phyloP scores from a whole-genome alignment of 768 basidiomycete species.

The Suillus plorans region DNA sequence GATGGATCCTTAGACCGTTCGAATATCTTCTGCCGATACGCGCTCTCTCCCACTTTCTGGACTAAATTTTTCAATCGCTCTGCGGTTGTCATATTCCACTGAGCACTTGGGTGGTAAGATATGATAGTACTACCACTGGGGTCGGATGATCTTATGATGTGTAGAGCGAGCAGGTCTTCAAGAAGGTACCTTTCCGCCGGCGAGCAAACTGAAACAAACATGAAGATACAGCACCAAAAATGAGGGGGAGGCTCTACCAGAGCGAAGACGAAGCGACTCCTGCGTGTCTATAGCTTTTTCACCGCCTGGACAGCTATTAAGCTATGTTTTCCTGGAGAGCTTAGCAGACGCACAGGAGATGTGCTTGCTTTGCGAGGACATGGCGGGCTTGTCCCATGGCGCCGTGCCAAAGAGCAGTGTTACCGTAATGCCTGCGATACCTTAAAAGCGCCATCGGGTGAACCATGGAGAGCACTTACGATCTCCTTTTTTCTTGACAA shows the following conservation, averaged over 20 bases:
- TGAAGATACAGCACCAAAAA: neutral
- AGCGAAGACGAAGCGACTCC: slow-evolving; percentile 15
- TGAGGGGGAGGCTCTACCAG: slow-evolving; percentile 4
- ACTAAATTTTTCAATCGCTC: slow-evolving; percentile 28
- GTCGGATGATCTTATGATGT: slow-evolving; percentile 33
- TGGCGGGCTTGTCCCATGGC: slow-evolving; percentile 29
- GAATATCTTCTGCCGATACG: slow-evolving; percentile 37
- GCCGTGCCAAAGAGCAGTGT: slow-evolving; percentile 42
- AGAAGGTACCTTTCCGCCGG: slow-evolving; percentile 26
- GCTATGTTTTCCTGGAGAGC: neutral
- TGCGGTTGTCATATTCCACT: slow-evolving; percentile 27
- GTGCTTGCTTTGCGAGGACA: slow-evolving; percentile 18
- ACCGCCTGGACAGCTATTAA: slow-evolving; percentile 15
- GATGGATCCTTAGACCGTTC: slow-evolving; percentile 31
- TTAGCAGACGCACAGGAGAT: neutral
- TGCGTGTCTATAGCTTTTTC: slow-evolving; percentile 12
- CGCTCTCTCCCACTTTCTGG: slow-evolving; percentile 33
- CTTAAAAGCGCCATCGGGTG: neutral
- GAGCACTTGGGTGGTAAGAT: slow-evolving; percentile 34
- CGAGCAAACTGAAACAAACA: neutral
- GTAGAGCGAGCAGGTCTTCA: slow-evolving; percentile 38
- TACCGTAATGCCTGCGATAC: slow-evolving; percentile 44
- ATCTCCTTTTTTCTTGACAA: slow-evolving; percentile 39
- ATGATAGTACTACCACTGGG: slow-evolving; percentile 30
- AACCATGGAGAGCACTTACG: slow-evolving; percentile 33